These are phyloP conservation scores for Xylaria sp. DNA, from an alignment of 495 filamentous ascomycete species.

Conservation along the genomic window DNA sequence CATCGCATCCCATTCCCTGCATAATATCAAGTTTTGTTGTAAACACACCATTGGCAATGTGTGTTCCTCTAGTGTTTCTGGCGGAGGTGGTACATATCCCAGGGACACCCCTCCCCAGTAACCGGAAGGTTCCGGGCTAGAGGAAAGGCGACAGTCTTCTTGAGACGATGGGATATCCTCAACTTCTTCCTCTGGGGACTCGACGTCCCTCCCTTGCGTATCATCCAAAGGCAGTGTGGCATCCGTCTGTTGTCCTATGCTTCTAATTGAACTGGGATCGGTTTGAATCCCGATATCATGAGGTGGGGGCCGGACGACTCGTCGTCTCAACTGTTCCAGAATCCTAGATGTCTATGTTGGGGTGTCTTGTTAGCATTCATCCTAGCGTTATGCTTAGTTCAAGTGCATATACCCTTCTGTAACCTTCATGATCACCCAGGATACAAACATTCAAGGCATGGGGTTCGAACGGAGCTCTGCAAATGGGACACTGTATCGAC, in stretches of 20 bases:
- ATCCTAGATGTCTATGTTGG: not conserved
- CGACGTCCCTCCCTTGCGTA: not conserved
- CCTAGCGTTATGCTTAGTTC: not conserved
- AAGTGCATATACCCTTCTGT: not conserved
- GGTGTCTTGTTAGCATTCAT: not conserved
- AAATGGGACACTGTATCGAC: not conserved
- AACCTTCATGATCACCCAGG: not conserved
- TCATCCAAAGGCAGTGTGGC: not conserved
- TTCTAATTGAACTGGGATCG: not conserved
- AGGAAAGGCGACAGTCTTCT: too few relatives aligned
- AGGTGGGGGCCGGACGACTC: not conserved
- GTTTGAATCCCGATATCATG: not conserved
- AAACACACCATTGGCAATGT: not conserved
- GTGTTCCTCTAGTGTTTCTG: too few relatives aligned
- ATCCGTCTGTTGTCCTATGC: not conserved
- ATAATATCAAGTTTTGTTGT: not conserved
- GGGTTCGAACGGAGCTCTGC: not conserved
- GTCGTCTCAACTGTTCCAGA: not conserved
- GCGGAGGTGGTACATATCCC: too few relatives aligned
- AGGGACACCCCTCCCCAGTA: too few relatives aligned
- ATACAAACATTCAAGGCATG: not conserved
- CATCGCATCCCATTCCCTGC: too few relatives aligned
- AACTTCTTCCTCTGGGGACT: not conserved
- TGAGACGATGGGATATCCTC: not conserved
- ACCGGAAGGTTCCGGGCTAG: not conserved